Evolutionary conservation across 768 basidiomycete species (phyloP).

Genomic region (Mycena alexandri): DNA sequence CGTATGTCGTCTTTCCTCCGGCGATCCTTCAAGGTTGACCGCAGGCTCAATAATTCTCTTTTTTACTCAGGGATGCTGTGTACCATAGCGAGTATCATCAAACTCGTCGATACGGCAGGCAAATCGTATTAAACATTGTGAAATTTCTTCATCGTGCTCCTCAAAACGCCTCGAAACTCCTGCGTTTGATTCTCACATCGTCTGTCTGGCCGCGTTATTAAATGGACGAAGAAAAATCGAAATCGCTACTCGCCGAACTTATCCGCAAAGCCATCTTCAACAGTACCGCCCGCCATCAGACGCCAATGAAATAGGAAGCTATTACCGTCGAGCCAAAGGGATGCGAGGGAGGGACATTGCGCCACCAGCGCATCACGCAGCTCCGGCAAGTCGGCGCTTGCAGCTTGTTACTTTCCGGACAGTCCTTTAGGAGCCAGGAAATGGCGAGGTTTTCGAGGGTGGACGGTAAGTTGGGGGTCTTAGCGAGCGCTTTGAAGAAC

Average conservation of each 20-base stretch:
- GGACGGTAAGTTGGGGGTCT: background rate
- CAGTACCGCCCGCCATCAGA: background rate
- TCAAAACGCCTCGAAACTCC: background rate
- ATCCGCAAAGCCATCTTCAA: background rate
- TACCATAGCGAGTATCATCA: no score
- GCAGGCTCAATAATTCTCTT: no score
- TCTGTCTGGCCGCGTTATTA: background rate
- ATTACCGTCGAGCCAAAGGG: conserved; percentile 11
- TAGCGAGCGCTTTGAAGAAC: background rate
- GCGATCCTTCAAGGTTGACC: no score
- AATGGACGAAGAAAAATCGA: background rate
- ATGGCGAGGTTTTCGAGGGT: background rate
- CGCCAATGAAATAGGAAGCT: background rate
- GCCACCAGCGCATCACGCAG: background rate
- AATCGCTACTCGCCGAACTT: background rate
- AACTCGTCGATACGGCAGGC: no score
- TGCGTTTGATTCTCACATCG: background rate
- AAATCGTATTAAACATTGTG: no score
- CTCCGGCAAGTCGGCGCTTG: background rate
- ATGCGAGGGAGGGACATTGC: background rate
- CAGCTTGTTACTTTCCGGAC: background rate
- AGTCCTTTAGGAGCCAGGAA: background rate
- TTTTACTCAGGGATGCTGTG: no score
- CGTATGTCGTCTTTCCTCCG: no score
- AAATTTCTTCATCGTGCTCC: background rate